Evolutionary conservation across 306 rosid genomes (phyloP), one percentile per base, ranked within the genome.

Genomic region (Prunus kanzakura): DNA sequence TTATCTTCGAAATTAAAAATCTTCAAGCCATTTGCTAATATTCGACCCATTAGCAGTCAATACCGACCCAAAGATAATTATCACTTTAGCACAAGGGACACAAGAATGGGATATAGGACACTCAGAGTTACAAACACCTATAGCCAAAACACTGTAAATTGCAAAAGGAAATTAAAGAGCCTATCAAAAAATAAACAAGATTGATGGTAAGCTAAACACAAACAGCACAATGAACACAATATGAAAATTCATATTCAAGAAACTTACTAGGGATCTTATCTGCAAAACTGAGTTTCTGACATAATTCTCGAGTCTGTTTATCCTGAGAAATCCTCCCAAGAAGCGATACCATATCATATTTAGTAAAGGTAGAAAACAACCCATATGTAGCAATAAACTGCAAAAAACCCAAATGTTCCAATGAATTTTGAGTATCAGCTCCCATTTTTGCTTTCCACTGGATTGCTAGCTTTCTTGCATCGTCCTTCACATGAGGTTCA

Each of bases 381-480:
- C 82, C 86, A 73, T 86, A 89, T 38, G 82, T 52, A 27, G 76
- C 82, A 41, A 89, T 23, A 56, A 92, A 78, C 62, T 73, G 86
- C 66, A 92, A 78, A 80, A 88, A 87, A 54, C 77, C 84, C 76
- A 92, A 73, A 81, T 73, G 73, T 77, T 74, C 88, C 76, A 73
- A 60, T 35, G 83, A 82, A 69, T 82, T 64, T 70, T 76, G 86
- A 16, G 54, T 18, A 50, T 69, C 45, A 66, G 55, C 70, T 64
- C 55, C 32, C 49, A 86, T 76, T 73, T 71, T 78, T 1, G 61
- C 74, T 83, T 82, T 82, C 91, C 91, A 81, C 22, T 72, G 75
- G 68, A 69, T 6, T 54, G 89, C 92, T 19, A 92, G 67, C 64
- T 86, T 84, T 81, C 57, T 35, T 20, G 96, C 93, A 78, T 78